Evolutionary conservation across 257 asterid genomes (phyloP), one percentile per base, ranked within the genome.

Genomic region (Ocimum tenuiflorum): DNA sequence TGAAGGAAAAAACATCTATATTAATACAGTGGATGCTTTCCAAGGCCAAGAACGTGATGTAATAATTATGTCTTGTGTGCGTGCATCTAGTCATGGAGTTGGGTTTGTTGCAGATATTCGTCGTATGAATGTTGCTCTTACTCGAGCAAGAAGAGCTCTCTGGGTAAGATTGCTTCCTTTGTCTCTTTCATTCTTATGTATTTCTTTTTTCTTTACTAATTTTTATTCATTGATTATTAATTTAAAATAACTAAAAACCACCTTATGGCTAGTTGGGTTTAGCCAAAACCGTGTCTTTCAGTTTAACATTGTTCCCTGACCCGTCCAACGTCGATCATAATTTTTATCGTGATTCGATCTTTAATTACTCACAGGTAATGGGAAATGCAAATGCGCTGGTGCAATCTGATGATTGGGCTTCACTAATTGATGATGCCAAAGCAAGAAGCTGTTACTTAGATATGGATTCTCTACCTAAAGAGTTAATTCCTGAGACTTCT

Each of bases 21-120:
- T 94, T 43, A 94, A 94, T 65, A 94, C 97, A 27, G 99, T 94
- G 55, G 99, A 94, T 72, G 99, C 97, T 60, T 94, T 94, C 82
- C 99, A 94, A 79, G 97, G 99, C 59, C 99, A 94, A 77, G 99
- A 94, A 76, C 94, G 99, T 14, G 99, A 94, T 77, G 96, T 94
- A 56, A 88, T 94, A 66, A 94, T 94, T 31, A 94, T 94, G 97
- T 94, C 99, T 45, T 94, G 97, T 39, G 99, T 94, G 36, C 97
- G 95, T 68, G 97, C 99, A 13, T 90, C 99, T 18, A 68, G 80
- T 58, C 94, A 88, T 64, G 99, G 99, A 50, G 95, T 94, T 50
- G 99, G 99, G 45, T 94, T 90, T 73, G 99, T 94, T 69, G 91
- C 99, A 0, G 99, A 94, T 72, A 83, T 94, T 68, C 96, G 99